Evolutionary conservation across 768 basidiomycete genomes (phyloP).

Genomic region (Podaxis sp.): DNA sequence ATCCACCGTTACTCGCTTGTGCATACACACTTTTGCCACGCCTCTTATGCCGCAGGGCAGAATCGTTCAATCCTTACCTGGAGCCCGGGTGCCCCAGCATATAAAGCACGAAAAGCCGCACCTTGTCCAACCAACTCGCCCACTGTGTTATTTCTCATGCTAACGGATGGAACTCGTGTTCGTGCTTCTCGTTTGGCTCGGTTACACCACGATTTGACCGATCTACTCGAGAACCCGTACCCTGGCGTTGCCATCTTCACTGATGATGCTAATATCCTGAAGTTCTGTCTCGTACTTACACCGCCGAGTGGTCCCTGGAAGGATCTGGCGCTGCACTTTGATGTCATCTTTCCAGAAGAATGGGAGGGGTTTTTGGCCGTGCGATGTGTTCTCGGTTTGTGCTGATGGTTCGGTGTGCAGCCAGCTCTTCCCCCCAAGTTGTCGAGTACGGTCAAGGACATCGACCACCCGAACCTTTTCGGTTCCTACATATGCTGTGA

Average conservation of each 20-base stretch:
- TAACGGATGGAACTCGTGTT: no score
- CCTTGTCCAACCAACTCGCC: no score
- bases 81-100: no score
- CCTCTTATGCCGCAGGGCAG: no score
- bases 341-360: slow-evolving; percentile 32
- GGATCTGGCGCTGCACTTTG: slow-evolving; percentile 35
- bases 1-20: no score
- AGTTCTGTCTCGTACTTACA: slow-evolving; percentile 39
- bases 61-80: no score
- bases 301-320: slow-evolving; percentile 43
- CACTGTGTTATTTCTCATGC: no score
- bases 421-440: slow-evolving; percentile 29
- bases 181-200: slow-evolving; percentile 6
- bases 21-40: no score
- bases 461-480: no score
- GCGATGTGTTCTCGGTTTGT: not conserved
- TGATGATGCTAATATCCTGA: slow-evolving; percentile 36
- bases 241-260: slow-evolving; percentile 38
- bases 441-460: not conserved
- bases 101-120: no score
- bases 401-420: slow-evolving; percentile 18
- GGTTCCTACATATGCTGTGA: no score
- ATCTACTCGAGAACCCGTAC: slow-evolving; percentile 37
- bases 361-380: slow-evolving; percentile 24
- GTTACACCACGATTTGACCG: slow-evolving; percentile 35